phyloP scores from a whole-genome alignment of 129 eudicot genomes.

The Artemisia annua region DNA sequence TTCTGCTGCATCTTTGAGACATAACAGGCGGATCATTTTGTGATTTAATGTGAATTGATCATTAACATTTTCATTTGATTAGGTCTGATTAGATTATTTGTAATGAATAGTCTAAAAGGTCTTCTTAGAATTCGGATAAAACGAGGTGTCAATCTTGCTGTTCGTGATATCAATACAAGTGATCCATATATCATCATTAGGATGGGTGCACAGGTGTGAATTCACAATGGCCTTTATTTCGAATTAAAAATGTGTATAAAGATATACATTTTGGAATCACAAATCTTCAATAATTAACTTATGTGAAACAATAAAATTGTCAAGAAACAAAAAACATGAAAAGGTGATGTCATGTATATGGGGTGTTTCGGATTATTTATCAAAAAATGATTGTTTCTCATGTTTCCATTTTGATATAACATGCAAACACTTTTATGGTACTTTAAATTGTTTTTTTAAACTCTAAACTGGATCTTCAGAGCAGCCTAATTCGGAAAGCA shows the following conservation, averaged over 20 bases:
- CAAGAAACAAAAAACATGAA: not conserved
- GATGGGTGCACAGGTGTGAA: constrained; percentile 72
- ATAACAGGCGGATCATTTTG: constrained; percentile 13
- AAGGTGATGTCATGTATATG: constrained; percentile 1
- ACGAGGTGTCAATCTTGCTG: constrained; percentile 70
- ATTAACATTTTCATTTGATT: not conserved
- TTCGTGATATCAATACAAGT: constrained; percentile 71
- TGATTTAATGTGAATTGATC: constrained; percentile 12
- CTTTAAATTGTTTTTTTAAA: no score
- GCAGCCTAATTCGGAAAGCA: no score
- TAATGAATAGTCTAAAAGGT: constrained; percentile 65
- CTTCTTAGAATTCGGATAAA: constrained; percentile 69
- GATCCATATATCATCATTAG: constrained; percentile 77
- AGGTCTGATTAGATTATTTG: constrained; percentile 17
- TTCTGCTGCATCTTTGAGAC: constrained; percentile 10
- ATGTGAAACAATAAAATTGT: not conserved
- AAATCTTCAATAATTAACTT: not conserved
- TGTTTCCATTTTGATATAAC: no score
- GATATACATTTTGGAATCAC: not conserved
- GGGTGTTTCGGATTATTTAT: not conserved
- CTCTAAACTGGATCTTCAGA: no score
- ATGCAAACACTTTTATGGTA: no score
- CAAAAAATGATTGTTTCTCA: no score
- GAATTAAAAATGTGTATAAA: not conserved
- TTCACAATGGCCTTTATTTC: not conserved